Evolutionary conservation across 495 filamentous ascomycete genomes (phyloP).

Genomic region (Aspergillus heteromorphus): DNA sequence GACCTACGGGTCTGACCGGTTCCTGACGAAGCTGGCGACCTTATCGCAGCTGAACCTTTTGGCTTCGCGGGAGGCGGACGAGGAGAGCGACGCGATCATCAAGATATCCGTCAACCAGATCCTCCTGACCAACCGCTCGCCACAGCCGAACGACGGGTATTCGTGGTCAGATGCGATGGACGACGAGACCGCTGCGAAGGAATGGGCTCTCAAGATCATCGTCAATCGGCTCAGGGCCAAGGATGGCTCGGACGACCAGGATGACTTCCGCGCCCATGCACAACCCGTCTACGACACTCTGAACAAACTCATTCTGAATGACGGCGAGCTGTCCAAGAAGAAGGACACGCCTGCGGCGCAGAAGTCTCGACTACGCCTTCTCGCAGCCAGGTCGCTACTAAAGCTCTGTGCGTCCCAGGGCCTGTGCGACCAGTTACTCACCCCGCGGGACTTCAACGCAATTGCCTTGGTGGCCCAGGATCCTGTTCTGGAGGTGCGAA

Average conservation of each 20-base stretch:
- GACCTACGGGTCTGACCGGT: slow-evolving; percentile 67
- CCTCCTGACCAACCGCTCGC: slow-evolving; percentile 61
- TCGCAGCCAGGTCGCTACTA: slow-evolving; percentile 74
- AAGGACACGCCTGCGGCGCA: slow-evolving; percentile 69
- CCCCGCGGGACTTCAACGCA: slow-evolving; percentile 67
- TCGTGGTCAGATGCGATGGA: slow-evolving; percentile 72
- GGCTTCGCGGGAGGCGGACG: slow-evolving; percentile 65
- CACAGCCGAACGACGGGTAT: slow-evolving; percentile 39
- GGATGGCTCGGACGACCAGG: slow-evolving; percentile 44
- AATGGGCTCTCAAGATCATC: slow-evolving; percentile 81
- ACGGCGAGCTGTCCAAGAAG: slow-evolving; percentile 74
- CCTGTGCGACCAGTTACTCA: slow-evolving; percentile 70
- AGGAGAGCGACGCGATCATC: slow-evolving; percentile 68
- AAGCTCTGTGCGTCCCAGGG: slow-evolving; percentile 70
- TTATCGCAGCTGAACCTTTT: slow-evolving; percentile 79
- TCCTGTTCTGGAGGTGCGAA: slow-evolving; percentile 62
- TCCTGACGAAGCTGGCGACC: slow-evolving; percentile 78
- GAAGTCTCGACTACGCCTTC: slow-evolving; percentile 69
- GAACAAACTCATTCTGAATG: slow-evolving; percentile 61
- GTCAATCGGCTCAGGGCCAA: slow-evolving; percentile 78
- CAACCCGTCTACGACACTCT: slow-evolving; percentile 70
- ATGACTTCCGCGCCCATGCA: slow-evolving; percentile 60
- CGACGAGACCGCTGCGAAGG: slow-evolving; percentile 77
- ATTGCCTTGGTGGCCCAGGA: slow-evolving; percentile 80
- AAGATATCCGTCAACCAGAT: slow-evolving; percentile 73